phyloP scores from a whole-genome alignment of 2,329 filamentous ascomycete genomes.

The Calonectria henricotiae region DNA sequence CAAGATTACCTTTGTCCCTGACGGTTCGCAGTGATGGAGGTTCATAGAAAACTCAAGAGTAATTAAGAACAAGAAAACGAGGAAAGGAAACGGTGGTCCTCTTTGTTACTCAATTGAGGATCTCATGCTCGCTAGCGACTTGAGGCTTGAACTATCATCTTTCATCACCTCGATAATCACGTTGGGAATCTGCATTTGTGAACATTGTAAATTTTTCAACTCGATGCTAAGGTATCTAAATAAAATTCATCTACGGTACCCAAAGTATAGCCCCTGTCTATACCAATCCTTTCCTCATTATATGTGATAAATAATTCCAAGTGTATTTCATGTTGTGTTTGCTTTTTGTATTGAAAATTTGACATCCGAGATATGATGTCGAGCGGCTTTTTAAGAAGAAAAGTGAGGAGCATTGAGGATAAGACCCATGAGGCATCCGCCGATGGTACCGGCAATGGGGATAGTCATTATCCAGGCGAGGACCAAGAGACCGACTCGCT shows the following conservation, averaged over 20 bases:
- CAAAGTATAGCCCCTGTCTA: conserved; percentile 29
- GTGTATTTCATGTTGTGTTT: neutral
- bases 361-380: neutral
- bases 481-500: conserved; percentile 79
- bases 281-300: conserved; percentile 27
- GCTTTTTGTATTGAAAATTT: conserved; percentile 8
- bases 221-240: conserved; percentile 32
- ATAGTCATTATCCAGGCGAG: conserved; percentile 73
- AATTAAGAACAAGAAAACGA: too few species aligned
- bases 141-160: neutral
- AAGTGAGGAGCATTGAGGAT: conserved; percentile 62
- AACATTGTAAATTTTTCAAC: conserved; percentile 20
- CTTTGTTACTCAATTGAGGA: too few species aligned
- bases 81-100: too few species aligned
- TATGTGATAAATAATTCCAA: conserved; percentile 18
- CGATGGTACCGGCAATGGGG: conserved; percentile 62
- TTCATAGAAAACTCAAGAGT: too few species aligned
- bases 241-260: neutral
- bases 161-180: neutral
- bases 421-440: conserved; percentile 61
- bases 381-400: conserved; percentile 21
- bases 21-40: too few species aligned
- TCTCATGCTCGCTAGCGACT: too few species aligned
- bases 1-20: neutral
- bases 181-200: neutral